Conservation (phyloP, 208 protist species). For the Angomonas desouzai region DNA sequence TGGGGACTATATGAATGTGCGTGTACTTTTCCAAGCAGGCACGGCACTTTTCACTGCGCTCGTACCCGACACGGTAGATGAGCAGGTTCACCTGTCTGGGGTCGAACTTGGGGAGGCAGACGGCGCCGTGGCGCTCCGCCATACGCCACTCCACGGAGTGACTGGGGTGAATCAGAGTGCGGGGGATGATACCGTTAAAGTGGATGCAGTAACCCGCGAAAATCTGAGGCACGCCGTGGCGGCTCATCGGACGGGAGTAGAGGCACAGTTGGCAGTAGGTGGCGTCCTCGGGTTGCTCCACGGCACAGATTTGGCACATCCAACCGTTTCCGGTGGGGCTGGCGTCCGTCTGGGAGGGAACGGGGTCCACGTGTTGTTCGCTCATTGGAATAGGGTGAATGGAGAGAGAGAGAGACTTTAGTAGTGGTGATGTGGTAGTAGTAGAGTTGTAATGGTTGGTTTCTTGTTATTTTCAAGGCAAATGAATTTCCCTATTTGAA, state of each 20-base stretch:
- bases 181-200: slow-evolving; percentile 89
- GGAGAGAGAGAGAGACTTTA: too few species aligned
- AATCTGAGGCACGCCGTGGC: slow-evolving; percentile 74
- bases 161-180: slow-evolving; percentile 74
- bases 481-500: too few species aligned
- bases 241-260: slow-evolving; percentile 58
- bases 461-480: too few species aligned
- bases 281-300: slow-evolving; percentile 38
- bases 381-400: background rate
- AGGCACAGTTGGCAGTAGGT: slow-evolving; percentile 74
- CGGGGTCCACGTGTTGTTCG: slow-evolving; percentile 1
- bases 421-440: too few species aligned
- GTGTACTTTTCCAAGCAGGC: slow-evolving; percentile 52
- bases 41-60: slow-evolving; percentile 87
- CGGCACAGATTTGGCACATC: slow-evolving; percentile 51
- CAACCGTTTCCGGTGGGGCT: slow-evolving; percentile 21
- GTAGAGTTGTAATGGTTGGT: too few species aligned
- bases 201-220: slow-evolving; percentile 80
- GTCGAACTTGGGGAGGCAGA: slow-evolving; percentile 61
- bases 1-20: slow-evolving; percentile 59
- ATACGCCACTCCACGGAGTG: slow-evolving; percentile 89
- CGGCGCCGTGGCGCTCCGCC: slow-evolving; percentile 83
- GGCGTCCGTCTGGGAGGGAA: background rate
- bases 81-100: slow-evolving; percentile 55
- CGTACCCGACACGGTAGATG: slow-evolving; percentile 83